phyloP scores from a whole-genome alignment of 1,284 basidiomycete genomes.

The Neotropicomus parvogracilis region DNA sequence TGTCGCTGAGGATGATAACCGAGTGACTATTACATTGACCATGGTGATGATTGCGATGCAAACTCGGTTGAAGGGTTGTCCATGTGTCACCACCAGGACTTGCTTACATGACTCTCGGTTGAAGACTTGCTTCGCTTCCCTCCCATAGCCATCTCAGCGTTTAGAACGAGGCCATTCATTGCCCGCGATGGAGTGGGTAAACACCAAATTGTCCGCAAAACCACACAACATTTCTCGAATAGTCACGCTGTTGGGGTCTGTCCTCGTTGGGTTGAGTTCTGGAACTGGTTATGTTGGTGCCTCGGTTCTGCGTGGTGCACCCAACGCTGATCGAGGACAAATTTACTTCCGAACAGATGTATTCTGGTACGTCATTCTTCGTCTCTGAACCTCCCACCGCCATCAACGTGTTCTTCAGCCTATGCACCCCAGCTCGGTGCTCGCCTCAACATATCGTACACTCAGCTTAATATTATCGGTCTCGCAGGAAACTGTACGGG shows the following conservation, averaged over 20 bases:
- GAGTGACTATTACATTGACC: too few species aligned
- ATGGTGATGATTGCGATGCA: too few species aligned
- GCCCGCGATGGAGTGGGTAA: conserved; percentile 14
- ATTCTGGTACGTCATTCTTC: conserved; percentile 25
- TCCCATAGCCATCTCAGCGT: too few species aligned
- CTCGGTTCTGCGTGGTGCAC: conserved; percentile 12
- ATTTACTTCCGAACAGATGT: conserved; percentile 19
- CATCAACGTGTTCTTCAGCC: conserved; percentile 40
- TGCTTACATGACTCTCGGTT: too few species aligned
- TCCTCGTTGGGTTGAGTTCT: conserved; percentile 57
- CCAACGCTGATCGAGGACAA: conserved; percentile 2
- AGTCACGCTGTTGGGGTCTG: conserved; percentile 45
- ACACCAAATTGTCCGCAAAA: neutral
- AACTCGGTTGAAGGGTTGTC: too few species aligned
- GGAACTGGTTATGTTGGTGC: conserved; percentile 68
- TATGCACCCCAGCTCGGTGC: conserved; percentile 78
- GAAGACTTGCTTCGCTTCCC: too few species aligned
- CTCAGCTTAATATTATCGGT: conserved; percentile 71
- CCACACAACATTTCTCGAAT: conserved; percentile 24
- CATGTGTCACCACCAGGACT: too few species aligned
- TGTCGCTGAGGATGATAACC: too few species aligned
- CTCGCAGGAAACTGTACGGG: conserved; percentile 59
- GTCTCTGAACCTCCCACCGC: neutral
- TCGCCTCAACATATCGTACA: conserved; percentile 68
- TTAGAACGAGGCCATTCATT: too few species aligned